Evolutionary conservation across 2,329 filamentous ascomycete genomes (phyloP).

Genomic region (Geosmithia morbida): DNA sequence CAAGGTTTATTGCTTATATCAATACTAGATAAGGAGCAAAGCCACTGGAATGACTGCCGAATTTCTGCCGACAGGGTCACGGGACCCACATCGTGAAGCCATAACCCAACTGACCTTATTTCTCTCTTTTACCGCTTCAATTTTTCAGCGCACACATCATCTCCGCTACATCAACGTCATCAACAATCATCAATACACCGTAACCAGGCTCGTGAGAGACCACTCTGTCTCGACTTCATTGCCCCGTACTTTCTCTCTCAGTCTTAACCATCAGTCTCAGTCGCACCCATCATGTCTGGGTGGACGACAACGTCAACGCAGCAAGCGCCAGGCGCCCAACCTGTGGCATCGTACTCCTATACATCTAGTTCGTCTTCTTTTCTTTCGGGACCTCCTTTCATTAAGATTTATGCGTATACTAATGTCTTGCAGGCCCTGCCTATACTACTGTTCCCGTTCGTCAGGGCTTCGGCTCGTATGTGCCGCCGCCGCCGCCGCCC

Average conservation of each 20-base stretch:
- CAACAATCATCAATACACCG: background rate
- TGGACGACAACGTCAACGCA: constrained; percentile 20
- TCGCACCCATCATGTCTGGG: constrained; percentile 16
- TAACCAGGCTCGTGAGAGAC: background rate
- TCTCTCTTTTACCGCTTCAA: background rate
- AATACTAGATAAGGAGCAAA: too few species aligned
- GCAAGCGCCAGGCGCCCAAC: constrained; percentile 25
- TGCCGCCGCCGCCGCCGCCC: constrained; percentile 17
- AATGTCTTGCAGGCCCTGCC: constrained; percentile 28
- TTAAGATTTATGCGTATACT: constrained; percentile 6
- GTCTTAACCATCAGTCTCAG: background rate
- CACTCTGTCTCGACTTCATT: background rate
- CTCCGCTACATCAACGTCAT: background rate
- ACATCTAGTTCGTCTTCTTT: constrained; percentile 17
- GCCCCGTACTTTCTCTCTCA: background rate
- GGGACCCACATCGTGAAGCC: background rate
- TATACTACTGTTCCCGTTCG: constrained; percentile 49
- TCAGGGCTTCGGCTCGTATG: constrained; percentile 38
- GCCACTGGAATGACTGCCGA: too few species aligned
- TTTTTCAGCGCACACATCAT: background rate
- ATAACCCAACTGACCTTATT: background rate
- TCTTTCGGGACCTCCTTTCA: background rate
- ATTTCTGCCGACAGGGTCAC: background rate
- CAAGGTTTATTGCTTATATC: too few species aligned
- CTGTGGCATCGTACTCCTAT: constrained; percentile 22